These are phyloP conservation scores for Neobulgaria alba DNA, from an alignment of 2,329 filamentous ascomycete species.

Conservation along the genomic window DNA sequence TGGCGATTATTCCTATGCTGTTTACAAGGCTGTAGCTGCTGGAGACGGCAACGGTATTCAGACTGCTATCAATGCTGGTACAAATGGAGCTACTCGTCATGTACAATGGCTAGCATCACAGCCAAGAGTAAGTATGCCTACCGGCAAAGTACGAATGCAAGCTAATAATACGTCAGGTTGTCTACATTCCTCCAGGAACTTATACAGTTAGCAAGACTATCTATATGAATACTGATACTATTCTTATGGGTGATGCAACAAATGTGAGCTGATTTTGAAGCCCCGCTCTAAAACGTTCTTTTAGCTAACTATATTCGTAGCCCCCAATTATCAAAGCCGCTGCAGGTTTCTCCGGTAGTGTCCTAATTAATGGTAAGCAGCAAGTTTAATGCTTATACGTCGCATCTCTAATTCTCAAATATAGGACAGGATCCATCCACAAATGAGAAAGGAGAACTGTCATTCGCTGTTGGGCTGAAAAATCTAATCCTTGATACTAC, in stretches of 20 bases:
- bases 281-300: background rate
- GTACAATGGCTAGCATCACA: conserved; percentile 1
- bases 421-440: background rate
- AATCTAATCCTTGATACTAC: conserved; percentile 8
- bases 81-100: background rate
- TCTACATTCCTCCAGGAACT: conserved; percentile 8
- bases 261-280: conserved; percentile 1
- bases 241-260: conserved; percentile 7
- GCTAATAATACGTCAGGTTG: conserved; percentile 1
- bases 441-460: background rate
- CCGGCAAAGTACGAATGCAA: background rate
- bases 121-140: conserved; percentile 3
- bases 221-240: conserved; percentile 3
- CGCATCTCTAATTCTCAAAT: background rate
- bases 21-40: conserved; percentile 2
- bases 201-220: conserved; percentile 4
- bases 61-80: conserved; percentile 3
- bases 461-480: conserved; percentile 5
- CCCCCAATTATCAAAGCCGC: conserved; percentile 8
- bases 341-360: conserved; percentile 2
- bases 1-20: conserved; percentile 4
- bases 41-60: conserved; percentile 4
- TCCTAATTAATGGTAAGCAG: too few species aligned
- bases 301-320: too few species aligned
- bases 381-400: too few species aligned